Evolutionary conservation across 2,329 filamentous ascomycete species (phyloP).

Genomic region (Periconia digitata): DNA sequence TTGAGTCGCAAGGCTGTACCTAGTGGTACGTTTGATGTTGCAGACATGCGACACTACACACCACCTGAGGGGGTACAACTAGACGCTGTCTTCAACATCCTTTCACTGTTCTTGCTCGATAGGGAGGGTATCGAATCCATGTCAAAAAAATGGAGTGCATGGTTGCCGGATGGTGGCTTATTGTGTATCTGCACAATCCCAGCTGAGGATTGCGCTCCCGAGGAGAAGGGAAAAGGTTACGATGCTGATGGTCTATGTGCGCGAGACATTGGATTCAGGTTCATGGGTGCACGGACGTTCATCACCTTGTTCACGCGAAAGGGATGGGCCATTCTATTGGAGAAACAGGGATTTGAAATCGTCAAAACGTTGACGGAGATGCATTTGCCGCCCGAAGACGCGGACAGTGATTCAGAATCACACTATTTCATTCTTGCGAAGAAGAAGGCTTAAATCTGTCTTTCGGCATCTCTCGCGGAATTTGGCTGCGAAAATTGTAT

Average conservation of each 20-base stretch:
- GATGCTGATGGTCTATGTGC: conserved; percentile 6
- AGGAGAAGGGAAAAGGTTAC: neutral
- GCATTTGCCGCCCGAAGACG: conserved; percentile 1
- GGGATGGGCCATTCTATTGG: conserved; percentile 5
- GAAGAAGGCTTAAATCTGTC: neutral
- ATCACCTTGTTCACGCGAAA: conserved; percentile 1
- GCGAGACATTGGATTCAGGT: conserved; percentile 1
- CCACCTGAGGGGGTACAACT: neutral
- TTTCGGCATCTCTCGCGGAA: no score
- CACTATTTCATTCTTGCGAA: conserved; percentile 1
- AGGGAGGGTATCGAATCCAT: neutral
- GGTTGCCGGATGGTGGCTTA: conserved; percentile 1
- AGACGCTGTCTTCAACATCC: conserved; percentile 2
- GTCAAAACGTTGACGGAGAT: conserved; percentile 2
- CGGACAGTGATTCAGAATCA: conserved; percentile 1
- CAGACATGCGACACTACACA: conserved; percentile 6
- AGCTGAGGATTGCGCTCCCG: conserved; percentile 1
- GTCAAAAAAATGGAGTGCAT: conserved; percentile 3
- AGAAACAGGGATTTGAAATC: conserved; percentile 5
- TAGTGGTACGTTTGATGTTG: conserved; percentile 4
- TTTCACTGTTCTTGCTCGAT: conserved; percentile 3
- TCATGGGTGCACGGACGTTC: conserved; percentile 3
- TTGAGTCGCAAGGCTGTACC: conserved; percentile 5
- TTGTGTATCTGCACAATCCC: conserved; percentile 7
- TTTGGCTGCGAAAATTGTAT: no score